Evolutionary conservation across 371 early-diverging fungal genomes (phyloP), one percentile per base, ranked within the genome.

Genomic region (Mortierella polycephala): DNA sequence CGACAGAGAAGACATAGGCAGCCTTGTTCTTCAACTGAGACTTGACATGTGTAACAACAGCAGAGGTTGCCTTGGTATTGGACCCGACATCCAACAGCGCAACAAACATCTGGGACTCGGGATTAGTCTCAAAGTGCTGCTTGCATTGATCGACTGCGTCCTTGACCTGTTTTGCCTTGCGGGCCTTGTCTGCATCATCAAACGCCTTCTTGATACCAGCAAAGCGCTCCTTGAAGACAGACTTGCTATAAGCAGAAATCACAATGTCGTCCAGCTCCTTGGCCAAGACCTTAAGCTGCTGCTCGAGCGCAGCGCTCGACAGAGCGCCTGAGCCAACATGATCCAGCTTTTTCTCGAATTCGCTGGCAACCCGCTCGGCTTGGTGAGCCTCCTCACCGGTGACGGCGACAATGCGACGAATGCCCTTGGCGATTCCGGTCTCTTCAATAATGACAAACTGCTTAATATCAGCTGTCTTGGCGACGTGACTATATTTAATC

Each of bases 331-430:
- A 67, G 39, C 87, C 82, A 42, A 96, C 85, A 13, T 75, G 62
- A 44, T 86, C 83, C 57, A 98, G 60, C 69, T 89, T 87, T 51
- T 73, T 65, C 46, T 85, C 87, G 73, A 94, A 92, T 20, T 87
- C 88, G 23, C 88, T 85, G 49, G 94, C 94, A 39, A 87, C 73
- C 11, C 86, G 85, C 47, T 90, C 87, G 42, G 93, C 94, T 72
- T 86, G 84, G 53, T 85, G 67, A 37, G 98, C 98, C 76, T 95
- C 96, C 64, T 95, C 94, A 44, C 98, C 98, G 18, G 99, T 98
- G 44, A 98, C 94, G 41, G 96, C 99, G 30, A 96, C 92, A 60
- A 99, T 96, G 82, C 99, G 95, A 61, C 99, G 93, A 62, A 98
- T 93, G 71, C 98, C 99, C 89, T 97, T 98, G 82, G 98, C 93